Conservation (phyloP, 306 rosid genomes). For the Clitoria ternatea region DNA sequence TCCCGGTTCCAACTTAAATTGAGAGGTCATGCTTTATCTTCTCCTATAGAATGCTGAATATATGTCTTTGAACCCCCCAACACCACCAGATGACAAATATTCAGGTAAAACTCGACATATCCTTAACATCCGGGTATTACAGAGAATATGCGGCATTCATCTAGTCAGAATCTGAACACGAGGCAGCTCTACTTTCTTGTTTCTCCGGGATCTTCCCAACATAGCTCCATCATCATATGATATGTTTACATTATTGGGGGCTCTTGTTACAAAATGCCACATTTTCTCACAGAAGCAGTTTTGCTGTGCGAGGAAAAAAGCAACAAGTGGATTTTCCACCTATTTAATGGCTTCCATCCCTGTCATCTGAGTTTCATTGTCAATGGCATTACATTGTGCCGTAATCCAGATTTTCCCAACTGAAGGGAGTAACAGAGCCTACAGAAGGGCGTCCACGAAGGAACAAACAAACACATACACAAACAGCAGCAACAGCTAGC, state of each 20-base stretch:
- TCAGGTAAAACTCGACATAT: constrained; percentile 13
- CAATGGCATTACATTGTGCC: constrained; percentile 53
- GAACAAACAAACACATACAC: constrained; percentile 88
- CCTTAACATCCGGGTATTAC: constrained; percentile 11
- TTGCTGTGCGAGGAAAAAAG: constrained; percentile 3
- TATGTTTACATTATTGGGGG: constrained; percentile 22
- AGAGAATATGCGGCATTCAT: constrained; percentile 13
- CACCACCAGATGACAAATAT: constrained; percentile 6
- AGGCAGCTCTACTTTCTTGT: not conserved
- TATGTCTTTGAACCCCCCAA: constrained; percentile 21
- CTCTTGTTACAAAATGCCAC: constrained; percentile 36
- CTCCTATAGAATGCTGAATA: not conserved
- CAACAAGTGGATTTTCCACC: not conserved
- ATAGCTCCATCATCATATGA: constrained; percentile 4
- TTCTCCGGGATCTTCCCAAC: constrained; percentile 1
- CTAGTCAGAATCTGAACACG: constrained; percentile 16
- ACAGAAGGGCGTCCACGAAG: constrained; percentile 68
- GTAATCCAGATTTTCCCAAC: constrained; percentile 72
- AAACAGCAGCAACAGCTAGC: constrained; percentile 88
- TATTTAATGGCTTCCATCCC: constrained; percentile 3
- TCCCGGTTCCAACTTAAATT: constrained; percentile 20
- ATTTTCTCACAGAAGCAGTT: constrained; percentile 10
- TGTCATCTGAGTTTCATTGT: constrained; percentile 19
- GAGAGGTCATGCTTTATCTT: not conserved
- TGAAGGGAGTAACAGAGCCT: constrained; percentile 72